A percentile compares a stretch with the other conserved stretches of the same genome.
Conservation (phyloP, 139 green algal species). For the Auxenochlorella pyrenoidosa region DNA sequence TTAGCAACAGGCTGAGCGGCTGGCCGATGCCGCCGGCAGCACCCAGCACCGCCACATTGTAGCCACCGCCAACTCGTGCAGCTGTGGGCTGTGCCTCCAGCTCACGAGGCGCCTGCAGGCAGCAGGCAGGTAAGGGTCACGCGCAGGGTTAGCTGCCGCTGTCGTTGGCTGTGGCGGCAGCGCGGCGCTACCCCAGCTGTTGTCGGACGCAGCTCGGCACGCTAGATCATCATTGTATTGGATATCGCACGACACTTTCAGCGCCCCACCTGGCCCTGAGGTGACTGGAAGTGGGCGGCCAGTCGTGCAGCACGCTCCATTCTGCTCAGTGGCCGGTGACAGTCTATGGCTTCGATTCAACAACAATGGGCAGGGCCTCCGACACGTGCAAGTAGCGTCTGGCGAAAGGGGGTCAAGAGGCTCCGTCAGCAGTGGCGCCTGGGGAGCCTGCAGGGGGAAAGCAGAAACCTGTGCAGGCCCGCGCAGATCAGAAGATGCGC, state of each 20-base stretch:
- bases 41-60: constrained; percentile 80
- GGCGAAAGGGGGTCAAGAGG: no score
- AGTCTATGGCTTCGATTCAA: no score
- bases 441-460: no score
- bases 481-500: no score
- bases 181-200: no score
- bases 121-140: no score
- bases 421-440: no score
- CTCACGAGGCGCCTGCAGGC: not conserved
- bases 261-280: not conserved
- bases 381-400: no score
- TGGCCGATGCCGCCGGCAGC: constrained; percentile 90
- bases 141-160: not conserved
- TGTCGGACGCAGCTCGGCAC: not conserved
- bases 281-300: not conserved
- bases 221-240: not conserved
- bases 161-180: not conserved
- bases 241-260: not conserved
- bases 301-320: constrained; percentile 24
- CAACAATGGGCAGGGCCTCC: no score
- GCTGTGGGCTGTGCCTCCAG: not conserved
- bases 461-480: no score
- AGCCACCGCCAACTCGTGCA: not conserved
- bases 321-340: no score
- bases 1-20: constrained; percentile 88